A percentile compares a stretch with the other conserved stretches of the same genome.
phyloP scores from a whole-genome alignment of 805 yeast species.

The Kluyveromyces siamensis region DNA sequence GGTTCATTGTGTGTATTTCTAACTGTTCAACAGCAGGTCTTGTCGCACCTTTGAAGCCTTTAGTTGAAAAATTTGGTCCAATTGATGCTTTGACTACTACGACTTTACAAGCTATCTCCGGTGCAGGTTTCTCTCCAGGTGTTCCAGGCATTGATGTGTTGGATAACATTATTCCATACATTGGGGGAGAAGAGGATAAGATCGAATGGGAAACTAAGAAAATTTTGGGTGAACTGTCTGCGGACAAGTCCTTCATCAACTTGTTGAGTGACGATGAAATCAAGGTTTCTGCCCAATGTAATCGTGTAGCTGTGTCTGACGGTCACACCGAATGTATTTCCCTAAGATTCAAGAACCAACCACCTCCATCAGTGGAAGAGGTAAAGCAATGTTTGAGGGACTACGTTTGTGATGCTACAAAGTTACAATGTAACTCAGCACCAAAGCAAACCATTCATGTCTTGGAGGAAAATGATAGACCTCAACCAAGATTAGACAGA shows the following conservation, averaged over 20 bases:
- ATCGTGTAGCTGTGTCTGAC: slow-evolving; percentile 92
- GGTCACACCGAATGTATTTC: slow-evolving; percentile 97
- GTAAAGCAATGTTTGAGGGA: slow-evolving; percentile 61
- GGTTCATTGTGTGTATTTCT: slow-evolving; percentile 88
- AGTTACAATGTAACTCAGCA: slow-evolving; percentile 80
- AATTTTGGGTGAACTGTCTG: slow-evolving; percentile 62
- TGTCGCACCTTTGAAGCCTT: slow-evolving; percentile 94
- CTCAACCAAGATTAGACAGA: slow-evolving; percentile 96
- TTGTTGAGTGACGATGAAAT: slow-evolving; percentile 59
- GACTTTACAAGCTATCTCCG: slow-evolving; percentile 94
- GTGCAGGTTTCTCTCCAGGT: slow-evolving; percentile 98
- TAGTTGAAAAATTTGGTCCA: slow-evolving; percentile 85
- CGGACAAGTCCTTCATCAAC: slow-evolving; percentile 45
- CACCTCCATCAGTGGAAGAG: slow-evolving; percentile 78
- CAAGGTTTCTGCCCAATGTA: slow-evolving; percentile 91
- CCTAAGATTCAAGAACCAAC: slow-evolving; percentile 68
- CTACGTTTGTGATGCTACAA: slow-evolving; percentile 75
- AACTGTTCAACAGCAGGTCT: slow-evolving; percentile 98
- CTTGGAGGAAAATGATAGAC: slow-evolving; percentile 84
- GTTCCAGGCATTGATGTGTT: slow-evolving; percentile 90
- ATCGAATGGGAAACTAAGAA: slow-evolving; percentile 98
- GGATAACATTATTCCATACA: slow-evolving; percentile 91
- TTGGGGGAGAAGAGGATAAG: slow-evolving; percentile 95
- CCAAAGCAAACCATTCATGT: slow-evolving; percentile 90
- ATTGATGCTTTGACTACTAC: slow-evolving; percentile 79